Conservation (phyloP, 2,329 filamentous ascomycete genomes). For the Claviceps africana region DNA sequence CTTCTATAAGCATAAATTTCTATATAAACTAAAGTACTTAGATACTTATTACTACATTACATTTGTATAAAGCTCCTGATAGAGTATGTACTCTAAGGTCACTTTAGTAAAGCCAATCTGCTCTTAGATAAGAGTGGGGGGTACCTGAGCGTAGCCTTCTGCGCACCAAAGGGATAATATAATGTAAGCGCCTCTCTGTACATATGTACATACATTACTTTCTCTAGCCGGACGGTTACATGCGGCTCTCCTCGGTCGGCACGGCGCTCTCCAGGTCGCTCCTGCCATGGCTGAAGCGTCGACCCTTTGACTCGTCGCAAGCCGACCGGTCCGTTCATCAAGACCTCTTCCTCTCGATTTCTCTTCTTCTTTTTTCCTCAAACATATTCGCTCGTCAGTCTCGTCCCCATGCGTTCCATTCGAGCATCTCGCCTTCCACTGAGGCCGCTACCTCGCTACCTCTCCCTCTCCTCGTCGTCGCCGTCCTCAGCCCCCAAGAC, state of each 20-base stretch:
- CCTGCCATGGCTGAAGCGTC: not conserved
- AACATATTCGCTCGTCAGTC: not conserved
- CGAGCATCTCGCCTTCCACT: constrained; percentile 35
- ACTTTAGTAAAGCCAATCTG: too few relatives aligned
- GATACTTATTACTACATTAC: too few relatives aligned
- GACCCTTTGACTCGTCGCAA: not conserved
- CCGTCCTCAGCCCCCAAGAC: constrained; percentile 18
- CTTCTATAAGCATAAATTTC: too few relatives aligned
- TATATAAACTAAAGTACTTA: too few relatives aligned
- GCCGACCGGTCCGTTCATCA: not conserved
- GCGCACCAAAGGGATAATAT: too few relatives aligned
- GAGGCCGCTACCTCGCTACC: constrained; percentile 27
- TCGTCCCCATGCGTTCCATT: constrained; percentile 38
- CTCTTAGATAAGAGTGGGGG: too few relatives aligned
- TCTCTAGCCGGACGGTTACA: constrained; percentile 13
- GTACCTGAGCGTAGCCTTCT: too few relatives aligned
- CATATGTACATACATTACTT: too few relatives aligned
- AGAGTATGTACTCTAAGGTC: too few relatives aligned
- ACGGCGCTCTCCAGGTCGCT: not conserved
- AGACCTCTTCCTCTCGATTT: not conserved
- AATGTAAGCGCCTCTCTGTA: too few relatives aligned
- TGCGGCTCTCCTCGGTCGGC: constrained; percentile 20
- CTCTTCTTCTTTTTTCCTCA: not conserved
- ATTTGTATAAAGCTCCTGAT: too few relatives aligned
- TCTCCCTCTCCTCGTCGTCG: constrained; percentile 14